A percentile compares a stretch with the other conserved stretches of the same genome.
phyloP scores from a whole-genome alignment of 805 yeast species.

The Isabelozyma gotoi region DNA sequence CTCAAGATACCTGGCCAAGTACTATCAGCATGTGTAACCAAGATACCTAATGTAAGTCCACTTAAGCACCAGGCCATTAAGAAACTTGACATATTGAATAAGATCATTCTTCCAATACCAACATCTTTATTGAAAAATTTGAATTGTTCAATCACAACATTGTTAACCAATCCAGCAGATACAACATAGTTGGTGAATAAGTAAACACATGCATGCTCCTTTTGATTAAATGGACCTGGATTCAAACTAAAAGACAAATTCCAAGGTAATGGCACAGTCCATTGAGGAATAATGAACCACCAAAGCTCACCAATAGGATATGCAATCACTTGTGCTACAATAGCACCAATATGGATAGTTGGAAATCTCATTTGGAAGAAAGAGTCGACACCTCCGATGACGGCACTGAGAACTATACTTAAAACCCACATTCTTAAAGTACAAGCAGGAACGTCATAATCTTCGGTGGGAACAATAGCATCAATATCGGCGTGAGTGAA shows the following conservation, averaged over 20 bases:
- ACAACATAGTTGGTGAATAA: constrained; percentile 5
- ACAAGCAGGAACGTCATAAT: constrained; percentile 5
- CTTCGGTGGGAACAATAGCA: constrained; percentile 7
- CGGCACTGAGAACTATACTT: constrained; percentile 17
- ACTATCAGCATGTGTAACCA: constrained; percentile 5
- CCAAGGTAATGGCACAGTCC: constrained; percentile 4
- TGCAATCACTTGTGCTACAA: constrained; percentile 24
- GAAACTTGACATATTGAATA: constrained; percentile 8
- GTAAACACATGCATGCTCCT: constrained; percentile 6
- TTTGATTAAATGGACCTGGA: constrained; percentile 6
- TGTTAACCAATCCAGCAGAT: constrained; percentile 6
- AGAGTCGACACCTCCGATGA: constrained; percentile 25
- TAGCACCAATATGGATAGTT: constrained; percentile 18
- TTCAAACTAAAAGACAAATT: constrained; percentile 2
- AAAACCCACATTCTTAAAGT: constrained; percentile 18
- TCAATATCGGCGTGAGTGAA: constrained; percentile 7
- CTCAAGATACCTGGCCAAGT: constrained; percentile 8
- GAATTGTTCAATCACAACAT: constrained; percentile 7
- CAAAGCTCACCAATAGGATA: constrained; percentile 20
- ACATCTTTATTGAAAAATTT: constrained; percentile 9
- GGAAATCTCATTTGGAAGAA: constrained; percentile 25
- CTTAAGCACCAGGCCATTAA: constrained; percentile 4
- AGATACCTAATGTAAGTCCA: constrained; percentile 3
- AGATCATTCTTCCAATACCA: constrained; percentile 7
- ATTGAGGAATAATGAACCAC: constrained; percentile 2